Percentiles rank a stretch among this genome's conserved stretches.
Evolutionary conservation across 257 asterid genomes (phyloP).

Genomic region (Nicotiana obtusifolia): DNA sequence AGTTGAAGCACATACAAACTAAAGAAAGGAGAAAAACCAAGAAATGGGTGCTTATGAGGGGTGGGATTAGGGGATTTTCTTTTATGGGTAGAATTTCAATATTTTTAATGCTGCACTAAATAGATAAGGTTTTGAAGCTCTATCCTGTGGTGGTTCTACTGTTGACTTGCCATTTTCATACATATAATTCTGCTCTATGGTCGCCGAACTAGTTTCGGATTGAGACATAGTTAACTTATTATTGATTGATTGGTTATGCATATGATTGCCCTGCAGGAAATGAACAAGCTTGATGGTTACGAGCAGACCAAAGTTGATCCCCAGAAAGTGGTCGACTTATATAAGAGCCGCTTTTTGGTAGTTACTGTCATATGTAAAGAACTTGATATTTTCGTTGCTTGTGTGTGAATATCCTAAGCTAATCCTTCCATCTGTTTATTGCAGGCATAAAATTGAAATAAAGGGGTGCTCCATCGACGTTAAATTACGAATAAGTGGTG

Average conservation of each 20-base stretch:
- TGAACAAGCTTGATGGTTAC: constrained; percentile 59
- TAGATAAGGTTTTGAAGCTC: too few species aligned
- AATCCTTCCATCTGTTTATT: not conserved
- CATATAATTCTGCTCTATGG: not conserved
- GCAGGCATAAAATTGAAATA: not conserved
- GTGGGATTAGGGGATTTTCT: too few species aligned
- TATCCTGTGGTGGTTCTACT: too few species aligned
- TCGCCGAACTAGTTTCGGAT: not conserved
- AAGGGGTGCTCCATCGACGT: not conserved
- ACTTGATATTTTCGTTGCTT: not conserved
- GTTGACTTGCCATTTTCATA: too few species aligned
- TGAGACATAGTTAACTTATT: not conserved
- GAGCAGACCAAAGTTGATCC: constrained; percentile 60
- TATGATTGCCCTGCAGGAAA: constrained; percentile 25
- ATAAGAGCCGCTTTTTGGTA: constrained; percentile 35
- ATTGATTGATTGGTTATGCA: not conserved
- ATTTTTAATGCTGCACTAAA: too few species aligned
- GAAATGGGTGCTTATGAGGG: too few species aligned
- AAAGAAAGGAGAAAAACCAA: too few species aligned
- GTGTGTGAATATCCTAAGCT: not conserved
- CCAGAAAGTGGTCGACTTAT: constrained; percentile 21
- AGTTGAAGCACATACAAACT: too few species aligned
- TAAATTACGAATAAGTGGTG: not conserved
- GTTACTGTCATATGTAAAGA: not conserved
- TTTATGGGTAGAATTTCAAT: too few species aligned